Evolutionary conservation across 495 filamentous ascomycete genomes (phyloP).

Genomic region (Corynascus novoguineensis): DNA sequence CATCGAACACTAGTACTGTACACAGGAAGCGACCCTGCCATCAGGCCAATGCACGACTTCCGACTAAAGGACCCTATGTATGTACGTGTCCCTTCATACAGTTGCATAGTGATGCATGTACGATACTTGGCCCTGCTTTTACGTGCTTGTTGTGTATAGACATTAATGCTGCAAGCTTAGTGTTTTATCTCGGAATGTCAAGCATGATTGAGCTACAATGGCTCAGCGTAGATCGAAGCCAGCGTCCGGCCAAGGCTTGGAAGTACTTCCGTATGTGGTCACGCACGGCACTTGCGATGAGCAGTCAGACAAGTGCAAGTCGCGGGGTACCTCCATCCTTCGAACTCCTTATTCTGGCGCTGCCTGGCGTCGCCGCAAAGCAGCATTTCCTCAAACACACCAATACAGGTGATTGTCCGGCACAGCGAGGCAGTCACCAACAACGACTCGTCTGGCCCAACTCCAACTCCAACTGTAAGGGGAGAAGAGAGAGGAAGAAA

Average conservation of each 20-base stretch:
- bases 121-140: too few species aligned
- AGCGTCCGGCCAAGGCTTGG: neutral
- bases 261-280: neutral
- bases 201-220: neutral
- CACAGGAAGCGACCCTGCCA: too few species aligned
- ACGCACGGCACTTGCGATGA: neutral
- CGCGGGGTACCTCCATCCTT: neutral
- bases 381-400: neutral
- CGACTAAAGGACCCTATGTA: too few species aligned
- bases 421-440: neutral
- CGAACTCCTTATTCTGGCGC: neutral
- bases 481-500: neutral
- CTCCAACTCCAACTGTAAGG: neutral
- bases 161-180: neutral
- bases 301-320: neutral
- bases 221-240: neutral
- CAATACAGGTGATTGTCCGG: neutral
- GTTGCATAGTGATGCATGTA: neutral
- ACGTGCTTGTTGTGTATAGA: too few species aligned
- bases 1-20: too few species aligned
- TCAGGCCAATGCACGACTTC: too few species aligned
- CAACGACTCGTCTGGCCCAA: neutral
- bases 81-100: too few species aligned
- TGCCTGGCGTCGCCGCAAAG: conserved; percentile 6
- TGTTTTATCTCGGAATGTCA: neutral